These are phyloP conservation scores for Cladosporium sp. DNA, from an alignment of 2,329 filamentous ascomycete genomes.

Conservation along the genomic window DNA sequence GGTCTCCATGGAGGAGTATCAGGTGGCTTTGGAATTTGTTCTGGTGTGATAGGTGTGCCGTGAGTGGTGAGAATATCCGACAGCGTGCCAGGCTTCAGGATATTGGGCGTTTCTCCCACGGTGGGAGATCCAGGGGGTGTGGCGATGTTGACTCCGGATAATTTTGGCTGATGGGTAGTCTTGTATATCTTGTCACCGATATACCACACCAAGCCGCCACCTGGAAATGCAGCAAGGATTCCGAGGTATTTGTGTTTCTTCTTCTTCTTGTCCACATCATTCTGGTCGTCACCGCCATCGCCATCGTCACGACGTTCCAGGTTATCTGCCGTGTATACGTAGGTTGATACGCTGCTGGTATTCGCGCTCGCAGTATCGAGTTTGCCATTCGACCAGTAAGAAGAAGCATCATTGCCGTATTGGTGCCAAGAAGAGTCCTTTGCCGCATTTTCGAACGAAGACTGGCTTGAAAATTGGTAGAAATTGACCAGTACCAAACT, in stretches of 20 bases:
- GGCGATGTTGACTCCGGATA: not conserved
- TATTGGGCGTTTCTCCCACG: not conserved
- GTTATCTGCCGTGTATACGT: not conserved
- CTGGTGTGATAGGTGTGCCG: not conserved
- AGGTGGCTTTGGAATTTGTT: not conserved
- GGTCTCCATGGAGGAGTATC: not conserved
- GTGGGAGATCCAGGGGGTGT: not conserved
- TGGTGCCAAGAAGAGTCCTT: constrained; percentile 1
- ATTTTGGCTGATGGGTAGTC: not conserved
- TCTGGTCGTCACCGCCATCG: too few relatives aligned
- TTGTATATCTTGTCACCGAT: not conserved
- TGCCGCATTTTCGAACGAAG: not conserved
- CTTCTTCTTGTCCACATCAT: not conserved
- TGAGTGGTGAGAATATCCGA: not conserved
- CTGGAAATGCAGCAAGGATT: not conserved
- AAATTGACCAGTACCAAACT: not conserved
- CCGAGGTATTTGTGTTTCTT: not conserved
- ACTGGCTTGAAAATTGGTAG: not conserved
- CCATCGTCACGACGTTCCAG: not conserved
- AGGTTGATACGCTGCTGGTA: not conserved
- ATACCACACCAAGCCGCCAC: not conserved
- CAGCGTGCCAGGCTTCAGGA: not conserved
- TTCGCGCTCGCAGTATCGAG: not conserved
- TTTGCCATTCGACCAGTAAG: not conserved
- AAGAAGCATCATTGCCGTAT: not conserved